Percentiles rank a stretch among this genome's conserved stretches.
phyloP scores from a whole-genome alignment of 352 stramenopile genomes.

The Globisporangium echinulatum region DNA sequence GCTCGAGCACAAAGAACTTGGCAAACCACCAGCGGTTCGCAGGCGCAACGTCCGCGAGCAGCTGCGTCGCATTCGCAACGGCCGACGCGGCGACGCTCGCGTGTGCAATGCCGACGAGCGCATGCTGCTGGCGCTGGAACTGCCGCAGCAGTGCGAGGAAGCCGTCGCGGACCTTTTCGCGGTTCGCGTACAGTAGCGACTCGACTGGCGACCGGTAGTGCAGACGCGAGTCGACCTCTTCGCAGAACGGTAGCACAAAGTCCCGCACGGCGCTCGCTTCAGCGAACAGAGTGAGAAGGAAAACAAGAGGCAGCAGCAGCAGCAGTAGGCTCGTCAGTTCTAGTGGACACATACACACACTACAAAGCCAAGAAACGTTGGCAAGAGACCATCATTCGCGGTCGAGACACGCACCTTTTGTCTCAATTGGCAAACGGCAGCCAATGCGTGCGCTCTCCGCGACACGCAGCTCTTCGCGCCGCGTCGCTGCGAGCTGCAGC shows the following conservation, averaged over 20 bases:
- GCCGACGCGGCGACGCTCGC: constrained; percentile 20
- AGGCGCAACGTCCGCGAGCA: constrained; percentile 34
- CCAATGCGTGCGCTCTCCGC: constrained; percentile 47
- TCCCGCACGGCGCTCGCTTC: constrained; percentile 34
- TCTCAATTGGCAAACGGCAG: constrained; percentile 45
- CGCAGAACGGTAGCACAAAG: constrained; percentile 59
- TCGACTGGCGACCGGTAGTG: constrained; percentile 53
- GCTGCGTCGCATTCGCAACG: constrained; percentile 18
- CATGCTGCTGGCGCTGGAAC: constrained; percentile 59
- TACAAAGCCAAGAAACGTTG: no score
- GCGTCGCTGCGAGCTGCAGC: constrained; percentile 20
- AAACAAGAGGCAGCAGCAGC: neutral
- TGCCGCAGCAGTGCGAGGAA: constrained; percentile 50
- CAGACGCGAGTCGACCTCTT: constrained; percentile 58
- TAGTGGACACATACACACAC: no score
- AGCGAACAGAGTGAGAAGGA: neutral
- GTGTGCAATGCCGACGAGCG: constrained; percentile 33
- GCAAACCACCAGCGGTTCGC: constrained; percentile 76
- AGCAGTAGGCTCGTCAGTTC: neutral
- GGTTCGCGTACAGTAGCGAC: constrained; percentile 52
- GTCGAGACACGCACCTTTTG: constrained; percentile 21
- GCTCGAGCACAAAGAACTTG: constrained; percentile 64
- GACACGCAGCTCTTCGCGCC: constrained; percentile 40
- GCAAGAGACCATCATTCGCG: no score
- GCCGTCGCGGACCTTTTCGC: constrained; percentile 54